Evolutionary conservation across 1,139 yeast species (phyloP).

Genomic region (Saccharomyces pastorianus): DNA sequence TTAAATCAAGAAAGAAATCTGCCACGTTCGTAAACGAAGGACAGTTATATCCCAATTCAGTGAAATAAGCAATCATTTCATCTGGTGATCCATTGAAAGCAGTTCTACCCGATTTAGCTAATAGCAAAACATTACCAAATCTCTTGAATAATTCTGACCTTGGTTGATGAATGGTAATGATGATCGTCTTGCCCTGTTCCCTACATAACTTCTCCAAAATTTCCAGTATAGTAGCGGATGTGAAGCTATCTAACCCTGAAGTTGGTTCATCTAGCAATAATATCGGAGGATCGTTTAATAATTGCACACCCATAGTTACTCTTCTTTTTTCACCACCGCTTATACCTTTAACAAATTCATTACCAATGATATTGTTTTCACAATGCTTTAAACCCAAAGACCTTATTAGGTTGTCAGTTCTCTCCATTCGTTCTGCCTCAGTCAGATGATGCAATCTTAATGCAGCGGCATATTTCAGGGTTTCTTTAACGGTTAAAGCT

Average conservation of each 20-base stretch:
- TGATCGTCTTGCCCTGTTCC: slow-evolving; percentile 57
- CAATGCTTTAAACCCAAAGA: slow-evolving; percentile 70
- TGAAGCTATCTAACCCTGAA: slow-evolving; percentile 76
- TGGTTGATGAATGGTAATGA: slow-evolving; percentile 82
- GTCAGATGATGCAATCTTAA: slow-evolving; percentile 43
- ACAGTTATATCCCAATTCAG: slow-evolving; percentile 41
- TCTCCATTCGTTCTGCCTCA: slow-evolving; percentile 29
- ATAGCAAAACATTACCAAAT: slow-evolving; percentile 59
- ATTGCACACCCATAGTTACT: slow-evolving; percentile 72
- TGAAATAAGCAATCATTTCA: slow-evolving; percentile 39
- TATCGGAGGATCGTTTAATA: slow-evolving; percentile 62
- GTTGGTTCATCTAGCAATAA: slow-evolving; percentile 81
- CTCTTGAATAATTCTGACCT: slow-evolving; percentile 52
- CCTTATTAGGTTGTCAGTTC: slow-evolving; percentile 50
- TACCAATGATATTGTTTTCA: slow-evolving; percentile 69
- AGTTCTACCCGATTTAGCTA: slow-evolving; percentile 67
- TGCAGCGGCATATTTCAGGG: slow-evolving; percentile 62
- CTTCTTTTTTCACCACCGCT: slow-evolving; percentile 85
- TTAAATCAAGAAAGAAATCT: slow-evolving; percentile 63
- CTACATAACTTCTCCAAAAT: slow-evolving; percentile 51
- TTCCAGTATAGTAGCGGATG: slow-evolving; percentile 61
- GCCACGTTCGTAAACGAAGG: slow-evolving; percentile 62
- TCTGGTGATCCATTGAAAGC: slow-evolving; percentile 51
- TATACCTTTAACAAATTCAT: slow-evolving; percentile 63
- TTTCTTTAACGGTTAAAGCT: slow-evolving; percentile 68